Conservation (phyloP, 2,329 filamentous ascomycete genomes). For the Nectriaceae sp. region DNA sequence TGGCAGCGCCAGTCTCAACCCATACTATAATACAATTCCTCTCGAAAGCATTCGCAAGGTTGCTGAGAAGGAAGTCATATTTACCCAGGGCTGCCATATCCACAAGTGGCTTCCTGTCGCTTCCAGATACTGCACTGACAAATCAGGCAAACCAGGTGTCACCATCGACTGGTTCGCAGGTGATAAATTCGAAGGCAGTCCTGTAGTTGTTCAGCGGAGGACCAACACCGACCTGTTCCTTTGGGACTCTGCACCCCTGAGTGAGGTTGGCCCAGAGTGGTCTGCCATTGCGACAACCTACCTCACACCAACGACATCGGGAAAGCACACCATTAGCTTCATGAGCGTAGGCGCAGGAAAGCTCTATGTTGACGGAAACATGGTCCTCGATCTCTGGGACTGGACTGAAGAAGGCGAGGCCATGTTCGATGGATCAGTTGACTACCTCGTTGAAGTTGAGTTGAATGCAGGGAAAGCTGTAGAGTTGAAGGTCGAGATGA, state of each 20-base stretch:
- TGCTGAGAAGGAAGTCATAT: constrained; percentile 57
- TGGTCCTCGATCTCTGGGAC: constrained; percentile 67
- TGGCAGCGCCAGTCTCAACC: constrained; percentile 68
- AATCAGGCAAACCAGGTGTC: constrained; percentile 59
- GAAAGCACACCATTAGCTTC: constrained; percentile 67
- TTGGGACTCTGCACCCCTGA: constrained; percentile 67
- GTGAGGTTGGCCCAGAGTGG: constrained; percentile 62
- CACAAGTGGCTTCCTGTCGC: constrained; percentile 32
- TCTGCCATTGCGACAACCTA: constrained; percentile 64
- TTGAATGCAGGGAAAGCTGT: constrained; percentile 61
- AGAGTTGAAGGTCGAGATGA: constrained; percentile 53
- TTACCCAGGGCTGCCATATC: constrained; percentile 43
- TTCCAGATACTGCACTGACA: constrained; percentile 28
- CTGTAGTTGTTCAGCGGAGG: constrained; percentile 59
- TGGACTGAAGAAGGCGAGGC: constrained; percentile 71
- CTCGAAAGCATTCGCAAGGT: constrained; percentile 58
- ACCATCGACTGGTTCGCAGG: constrained; percentile 66
- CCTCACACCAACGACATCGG: constrained; percentile 59
- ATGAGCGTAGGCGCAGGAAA: constrained; percentile 67
- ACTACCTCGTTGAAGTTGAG: constrained; percentile 61
- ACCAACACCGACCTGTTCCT: constrained; percentile 68
- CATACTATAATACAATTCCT: constrained; percentile 68
- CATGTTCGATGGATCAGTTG: constrained; percentile 70
- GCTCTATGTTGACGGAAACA: constrained; percentile 59
- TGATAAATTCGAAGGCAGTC: constrained; percentile 61